A percentile compares a stretch with the other conserved stretches of the same genome.
Evolutionary conservation across 805 yeast species (phyloP).

Genomic region (Ogataea glucozyma): DNA sequence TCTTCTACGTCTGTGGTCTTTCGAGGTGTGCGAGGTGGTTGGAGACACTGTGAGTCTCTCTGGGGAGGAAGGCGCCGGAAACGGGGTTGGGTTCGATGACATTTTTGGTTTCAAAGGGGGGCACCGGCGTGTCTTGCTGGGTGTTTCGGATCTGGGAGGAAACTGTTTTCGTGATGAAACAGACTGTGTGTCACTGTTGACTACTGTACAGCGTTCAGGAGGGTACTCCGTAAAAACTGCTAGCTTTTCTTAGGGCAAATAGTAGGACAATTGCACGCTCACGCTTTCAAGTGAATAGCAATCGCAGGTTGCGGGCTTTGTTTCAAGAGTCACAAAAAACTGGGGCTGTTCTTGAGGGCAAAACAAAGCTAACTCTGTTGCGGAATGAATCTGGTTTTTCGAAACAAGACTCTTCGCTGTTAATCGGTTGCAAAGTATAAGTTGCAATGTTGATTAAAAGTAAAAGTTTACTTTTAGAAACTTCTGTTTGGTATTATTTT

Average conservation of each 20-base stretch:
- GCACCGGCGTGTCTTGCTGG: slow-evolving; percentile 3
- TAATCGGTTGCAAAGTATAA: too few species aligned
- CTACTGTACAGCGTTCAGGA: neutral
- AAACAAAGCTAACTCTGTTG: too few species aligned
- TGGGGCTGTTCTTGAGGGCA: neutral
- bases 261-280: neutral
- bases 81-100: slow-evolving; percentile 29
- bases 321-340: neutral
- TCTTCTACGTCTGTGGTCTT: slow-evolving; percentile 55
- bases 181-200: neutral
- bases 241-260: too few species aligned
- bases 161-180: neutral
- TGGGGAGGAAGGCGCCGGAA: slow-evolving; percentile 36
- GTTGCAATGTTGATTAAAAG: too few species aligned
- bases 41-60: slow-evolving; percentile 38
- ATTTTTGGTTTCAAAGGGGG: neutral
- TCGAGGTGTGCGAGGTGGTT: slow-evolving; percentile 32
- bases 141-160: neutral
- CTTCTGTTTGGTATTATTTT: too few species aligned
- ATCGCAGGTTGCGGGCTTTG: slow-evolving; percentile 1
- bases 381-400: neutral
- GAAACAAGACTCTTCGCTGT: too few species aligned
- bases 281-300: neutral
- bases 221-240: neutral
- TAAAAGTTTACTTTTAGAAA: too few species aligned